Evolutionary conservation across 352 stramenopile species (phyloP).

Genomic region (Pythium myriotylum): DNA sequence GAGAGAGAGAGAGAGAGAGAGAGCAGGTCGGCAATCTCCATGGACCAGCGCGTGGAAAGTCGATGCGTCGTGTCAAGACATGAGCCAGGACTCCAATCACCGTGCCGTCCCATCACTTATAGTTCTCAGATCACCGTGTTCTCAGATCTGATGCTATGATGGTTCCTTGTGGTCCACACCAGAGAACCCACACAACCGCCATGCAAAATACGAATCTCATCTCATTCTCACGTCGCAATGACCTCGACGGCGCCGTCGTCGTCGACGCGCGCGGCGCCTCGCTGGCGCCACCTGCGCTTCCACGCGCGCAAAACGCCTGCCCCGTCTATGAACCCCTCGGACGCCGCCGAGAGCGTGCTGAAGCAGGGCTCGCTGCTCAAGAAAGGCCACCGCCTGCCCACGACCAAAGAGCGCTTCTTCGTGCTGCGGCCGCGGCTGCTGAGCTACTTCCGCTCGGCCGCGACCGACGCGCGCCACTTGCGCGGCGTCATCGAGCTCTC

Average conservation of each 20-base stretch:
- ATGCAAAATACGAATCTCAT: neutral
- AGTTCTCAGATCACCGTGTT: too few species aligned
- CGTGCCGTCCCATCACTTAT: too few species aligned
- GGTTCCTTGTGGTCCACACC: slow-evolving; percentile 20
- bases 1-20: too few species aligned
- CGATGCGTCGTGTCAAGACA: too few species aligned
- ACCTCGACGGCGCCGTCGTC: too few species aligned
- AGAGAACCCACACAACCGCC: slow-evolving; percentile 1
- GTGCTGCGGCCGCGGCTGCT: slow-evolving; percentile 25
- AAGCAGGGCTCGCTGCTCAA: slow-evolving; percentile 29
- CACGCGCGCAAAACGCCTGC: slow-evolving; percentile 3
- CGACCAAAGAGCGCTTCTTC: slow-evolving; percentile 35
- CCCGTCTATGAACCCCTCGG: neutral
- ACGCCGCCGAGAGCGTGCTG: slow-evolving; percentile 2
- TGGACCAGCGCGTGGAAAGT: too few species aligned
- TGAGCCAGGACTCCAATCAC: too few species aligned
- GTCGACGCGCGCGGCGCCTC: too few species aligned
- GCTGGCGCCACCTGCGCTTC: slow-evolving; percentile 30
- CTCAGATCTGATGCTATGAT: too few species aligned
- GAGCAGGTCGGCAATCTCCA: too few species aligned
- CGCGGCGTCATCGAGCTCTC: slow-evolving; percentile 44
- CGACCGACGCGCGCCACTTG: slow-evolving; percentile 9
- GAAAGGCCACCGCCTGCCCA: slow-evolving; percentile 33
- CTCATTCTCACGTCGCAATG: neutral
- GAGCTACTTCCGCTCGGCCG: slow-evolving; percentile 28